Evolutionary conservation across 2,329 filamentous ascomycete species (phyloP), one percentile per base, ranked within the genome.

Genomic region (Alternaria sp.): DNA sequence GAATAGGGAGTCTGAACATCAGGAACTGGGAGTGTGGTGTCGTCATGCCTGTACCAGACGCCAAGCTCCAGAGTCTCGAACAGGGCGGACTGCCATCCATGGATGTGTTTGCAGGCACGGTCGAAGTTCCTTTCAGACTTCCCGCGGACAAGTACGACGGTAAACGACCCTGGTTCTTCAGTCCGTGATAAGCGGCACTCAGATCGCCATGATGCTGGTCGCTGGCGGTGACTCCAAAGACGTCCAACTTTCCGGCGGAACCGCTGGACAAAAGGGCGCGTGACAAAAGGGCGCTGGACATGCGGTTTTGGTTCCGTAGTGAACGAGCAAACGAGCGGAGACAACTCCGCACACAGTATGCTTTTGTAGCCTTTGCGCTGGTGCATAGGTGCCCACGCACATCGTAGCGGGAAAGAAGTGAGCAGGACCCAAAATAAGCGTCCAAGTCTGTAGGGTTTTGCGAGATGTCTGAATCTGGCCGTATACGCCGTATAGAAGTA

Each of bases 21-120:
- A 88, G 91, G 55, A 99, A 98, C 77, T 98, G 94, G 94, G 95
- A 98, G 80, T 97, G 93, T 73, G 95, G 95, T 36, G 91, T 99
- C 1, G 70, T 98, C 24, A 76, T 97, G 41, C 88, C 89, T 9
- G 82, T 91, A 24, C 69, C 64, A 51, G 52, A 66, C 4, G 62
- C 58, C 32, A 65, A 61, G 62, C 32, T 72, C 28, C 51, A 60
- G 20, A 56, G 38, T 2, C 34, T 71, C 38, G 34, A 28, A 8
- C 46, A 60, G 16, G 64, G 57, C 4, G 64, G 64, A 30, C 64
- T 70, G 44, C 71, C 74, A 59, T 76, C 77, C 6, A 80, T 82
- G 73, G 75, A 79, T 5, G 79, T 84, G 11, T 91, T 92, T 72
- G 73, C 82, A 30, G 81, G 78, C 9, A 78, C 77, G 7, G 77